Evolutionary conservation across 73 alveolate species (phyloP).

Genomic region (Paramecium caudatum): DNA sequence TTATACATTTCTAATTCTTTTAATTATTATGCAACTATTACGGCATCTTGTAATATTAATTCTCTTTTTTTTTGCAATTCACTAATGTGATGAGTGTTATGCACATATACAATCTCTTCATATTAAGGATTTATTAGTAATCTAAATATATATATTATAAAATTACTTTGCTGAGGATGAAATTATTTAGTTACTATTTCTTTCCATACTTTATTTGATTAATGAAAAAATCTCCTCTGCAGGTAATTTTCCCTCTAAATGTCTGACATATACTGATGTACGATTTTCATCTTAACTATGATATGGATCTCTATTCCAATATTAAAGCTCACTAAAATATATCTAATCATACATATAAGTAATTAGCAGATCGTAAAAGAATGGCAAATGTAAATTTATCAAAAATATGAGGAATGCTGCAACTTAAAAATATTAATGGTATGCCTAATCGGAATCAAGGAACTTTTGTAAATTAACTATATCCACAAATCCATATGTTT

Average conservation of each 20-base stretch:
- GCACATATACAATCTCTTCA: constrained; percentile 19
- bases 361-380: constrained; percentile 9
- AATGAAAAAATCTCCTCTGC: neutral
- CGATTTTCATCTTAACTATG: neutral
- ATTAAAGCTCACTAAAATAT: neutral
- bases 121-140: neutral
- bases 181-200: neutral
- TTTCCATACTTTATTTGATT: neutral
- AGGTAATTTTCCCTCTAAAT: neutral
- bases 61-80: neutral
- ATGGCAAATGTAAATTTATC: constrained; percentile 37
- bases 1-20: neutral
- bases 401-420: constrained; percentile 56
- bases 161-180: neutral
- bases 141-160: neutral
- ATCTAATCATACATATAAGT: neutral
- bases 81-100: constrained; percentile 23
- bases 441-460: neutral
- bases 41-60: neutral
- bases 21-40: neutral
- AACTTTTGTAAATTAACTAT: neutral
- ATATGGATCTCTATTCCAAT: constrained; percentile 32
- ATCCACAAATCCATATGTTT: constrained; percentile 21
- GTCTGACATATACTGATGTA: constrained; percentile 15
- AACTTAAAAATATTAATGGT: constrained; percentile 22